Percentiles rank a stretch among this genome's conserved stretches.
phyloP scores from a whole-genome alignment of 108 stramenopile species.

The Cyclotella cryptica region DNA sequence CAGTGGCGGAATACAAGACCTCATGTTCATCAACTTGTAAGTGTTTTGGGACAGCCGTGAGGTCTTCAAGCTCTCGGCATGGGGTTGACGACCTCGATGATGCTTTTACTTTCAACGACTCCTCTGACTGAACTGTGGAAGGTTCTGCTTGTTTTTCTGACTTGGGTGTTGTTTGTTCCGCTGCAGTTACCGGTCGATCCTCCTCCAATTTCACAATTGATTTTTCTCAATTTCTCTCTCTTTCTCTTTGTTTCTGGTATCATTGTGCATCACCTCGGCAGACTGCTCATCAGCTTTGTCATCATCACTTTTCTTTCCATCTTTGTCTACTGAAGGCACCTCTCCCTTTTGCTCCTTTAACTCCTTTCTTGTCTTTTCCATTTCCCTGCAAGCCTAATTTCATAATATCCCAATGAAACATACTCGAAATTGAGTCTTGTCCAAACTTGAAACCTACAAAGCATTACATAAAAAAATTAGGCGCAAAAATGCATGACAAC shows the following conservation, averaged over 20 bases:
- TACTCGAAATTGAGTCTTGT: no score
- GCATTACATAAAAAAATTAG: neutral
- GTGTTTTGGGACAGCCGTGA: constrained; percentile 5
- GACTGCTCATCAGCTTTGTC: neutral
- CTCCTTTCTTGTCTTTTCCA: constrained; percentile 64
- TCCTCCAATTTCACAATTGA: neutral
- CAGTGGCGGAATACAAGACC: constrained; percentile 23
- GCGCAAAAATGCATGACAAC: neutral
- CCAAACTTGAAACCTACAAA: no score
- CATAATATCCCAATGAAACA: no score
- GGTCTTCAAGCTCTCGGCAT: constrained; percentile 8
- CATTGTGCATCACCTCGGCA: neutral
- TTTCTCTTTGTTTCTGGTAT: neutral
- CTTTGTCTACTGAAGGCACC: neutral
- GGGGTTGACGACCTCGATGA: neutral
- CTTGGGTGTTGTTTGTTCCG: neutral
- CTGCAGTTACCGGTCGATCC: neutral
- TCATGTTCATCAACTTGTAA: constrained; percentile 24
- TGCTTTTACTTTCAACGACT: neutral
- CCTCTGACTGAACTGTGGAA: constrained; percentile 1
- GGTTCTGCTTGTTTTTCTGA: neutral
- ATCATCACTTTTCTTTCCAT: constrained; percentile 6
- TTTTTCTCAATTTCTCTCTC: neutral
- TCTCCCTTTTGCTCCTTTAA: constrained; percentile 28
- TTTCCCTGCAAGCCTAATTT: constrained; percentile 67